Conservation (phyloP, 2,329 filamentous ascomycete species). For the Neurospora crassa region DNA sequence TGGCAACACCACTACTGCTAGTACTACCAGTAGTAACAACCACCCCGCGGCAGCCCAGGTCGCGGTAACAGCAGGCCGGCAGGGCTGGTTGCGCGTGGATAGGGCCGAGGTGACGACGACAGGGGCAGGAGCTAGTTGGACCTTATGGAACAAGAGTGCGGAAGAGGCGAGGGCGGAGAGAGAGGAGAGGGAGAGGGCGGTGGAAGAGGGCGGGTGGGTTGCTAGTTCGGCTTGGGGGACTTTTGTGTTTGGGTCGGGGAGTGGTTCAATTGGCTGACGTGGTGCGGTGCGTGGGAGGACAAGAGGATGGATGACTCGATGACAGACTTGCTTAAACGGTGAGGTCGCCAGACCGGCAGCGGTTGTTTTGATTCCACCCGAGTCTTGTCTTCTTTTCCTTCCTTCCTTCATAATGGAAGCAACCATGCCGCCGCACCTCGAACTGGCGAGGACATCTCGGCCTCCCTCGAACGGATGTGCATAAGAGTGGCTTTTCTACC, state of each 20-base stretch:
- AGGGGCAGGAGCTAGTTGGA: neutral
- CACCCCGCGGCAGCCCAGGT: conserved; percentile 4
- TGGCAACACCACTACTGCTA: no score
- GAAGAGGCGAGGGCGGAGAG: conserved; percentile 37
- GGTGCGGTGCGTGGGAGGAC: neutral
- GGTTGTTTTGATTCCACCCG: neutral
- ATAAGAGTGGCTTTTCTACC: neutral
- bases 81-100: conserved; percentile 45
- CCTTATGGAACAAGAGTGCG: conserved; percentile 23
- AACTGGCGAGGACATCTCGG: neutral
- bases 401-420: neutral
- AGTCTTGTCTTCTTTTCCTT: neutral
- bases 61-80: conserved; percentile 30
- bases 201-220: conserved; percentile 35
- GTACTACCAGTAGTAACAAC: conserved; percentile 13
- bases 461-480: neutral
- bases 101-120: conserved; percentile 29
- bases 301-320: neutral
- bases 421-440: neutral
- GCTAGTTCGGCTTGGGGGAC: conserved; percentile 40
- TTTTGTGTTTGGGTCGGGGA: conserved; percentile 29
- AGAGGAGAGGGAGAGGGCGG: conserved; percentile 27
- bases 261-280: neutral
- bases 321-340: neutral
- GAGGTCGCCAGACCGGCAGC: neutral